These are phyloP conservation scores for Spatholobus suberectus DNA, from an alignment of 306 rosid genomes.

Conservation along the genomic window DNA sequence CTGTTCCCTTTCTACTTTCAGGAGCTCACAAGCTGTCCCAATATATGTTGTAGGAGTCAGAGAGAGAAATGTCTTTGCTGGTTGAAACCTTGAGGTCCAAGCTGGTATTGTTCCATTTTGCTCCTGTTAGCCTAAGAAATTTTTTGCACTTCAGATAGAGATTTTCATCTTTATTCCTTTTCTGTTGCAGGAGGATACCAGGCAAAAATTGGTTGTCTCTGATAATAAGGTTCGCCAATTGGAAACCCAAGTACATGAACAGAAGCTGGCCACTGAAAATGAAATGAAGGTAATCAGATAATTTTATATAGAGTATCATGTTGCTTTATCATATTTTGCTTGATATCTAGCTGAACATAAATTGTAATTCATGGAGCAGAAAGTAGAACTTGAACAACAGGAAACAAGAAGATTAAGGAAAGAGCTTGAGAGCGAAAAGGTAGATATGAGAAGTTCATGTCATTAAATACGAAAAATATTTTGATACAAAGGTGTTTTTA, in stretches of 20 bases:
- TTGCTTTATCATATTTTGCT: slow-evolving; percentile 30
- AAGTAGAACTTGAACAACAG: slow-evolving; percentile 75
- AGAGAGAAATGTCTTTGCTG: slow-evolving; percentile 70
- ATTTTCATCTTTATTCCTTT: slow-evolving; percentile 37
- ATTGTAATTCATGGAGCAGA: slow-evolving; percentile 64
- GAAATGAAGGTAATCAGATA: slow-evolving; percentile 60
- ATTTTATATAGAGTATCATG: neutral
- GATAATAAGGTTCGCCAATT: slow-evolving; percentile 89
- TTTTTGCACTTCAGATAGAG: neutral
- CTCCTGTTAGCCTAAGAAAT: slow-evolving; percentile 24
- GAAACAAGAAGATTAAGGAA: slow-evolving; percentile 64
- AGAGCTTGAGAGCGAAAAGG: slow-evolving; percentile 95
- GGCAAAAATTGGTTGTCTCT: slow-evolving; percentile 81
- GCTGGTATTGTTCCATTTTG: slow-evolving; percentile 64
- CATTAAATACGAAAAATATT: slow-evolving; percentile 6
- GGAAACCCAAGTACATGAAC: slow-evolving; percentile 74
- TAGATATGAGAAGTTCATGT: slow-evolving; percentile 54
- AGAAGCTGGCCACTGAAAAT: slow-evolving; percentile 68
- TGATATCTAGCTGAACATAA: slow-evolving; percentile 37
- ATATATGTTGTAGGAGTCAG: slow-evolving; percentile 71
- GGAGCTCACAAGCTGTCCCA: slow-evolving; percentile 30
- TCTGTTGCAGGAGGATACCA: slow-evolving; percentile 78
- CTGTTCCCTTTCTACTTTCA: slow-evolving; percentile 11
- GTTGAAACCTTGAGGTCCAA: slow-evolving; percentile 87
- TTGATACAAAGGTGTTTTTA: neutral